These are phyloP conservation scores for Tolypocladium inflatum DNA, from an alignment of 2,329 filamentous ascomycete species.

Conservation along the genomic window DNA sequence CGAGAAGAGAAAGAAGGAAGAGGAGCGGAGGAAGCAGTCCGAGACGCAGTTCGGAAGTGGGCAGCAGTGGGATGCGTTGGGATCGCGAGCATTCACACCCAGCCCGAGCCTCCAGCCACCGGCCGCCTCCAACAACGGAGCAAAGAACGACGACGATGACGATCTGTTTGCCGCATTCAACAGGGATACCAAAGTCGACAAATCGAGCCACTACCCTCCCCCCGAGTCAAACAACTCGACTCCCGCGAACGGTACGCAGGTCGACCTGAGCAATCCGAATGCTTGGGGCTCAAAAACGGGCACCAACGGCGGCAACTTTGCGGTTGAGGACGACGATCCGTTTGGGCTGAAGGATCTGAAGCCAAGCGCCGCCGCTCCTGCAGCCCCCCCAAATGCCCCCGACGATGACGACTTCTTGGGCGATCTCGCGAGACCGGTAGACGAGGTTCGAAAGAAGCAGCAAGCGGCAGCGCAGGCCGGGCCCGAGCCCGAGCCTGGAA, in stretches of 20 bases:
- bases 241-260: conserved; percentile 30
- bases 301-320: conserved; percentile 26
- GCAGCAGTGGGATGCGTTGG: conserved; percentile 68
- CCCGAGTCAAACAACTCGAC: conserved; percentile 32
- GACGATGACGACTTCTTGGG: conserved; percentile 59
- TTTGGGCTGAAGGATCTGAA: conserved; percentile 69
- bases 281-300: conserved; percentile 34
- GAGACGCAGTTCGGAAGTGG: conserved; percentile 71
- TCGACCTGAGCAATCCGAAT: conserved; percentile 44
- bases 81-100: conserved; percentile 37
- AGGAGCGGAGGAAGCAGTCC: conserved; percentile 59
- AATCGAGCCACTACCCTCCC: conserved; percentile 55
- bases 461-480: conserved; percentile 21
- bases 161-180: conserved; percentile 61
- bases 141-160: conserved; percentile 36
- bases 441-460: conserved; percentile 46
- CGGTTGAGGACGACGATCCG: conserved; percentile 72
- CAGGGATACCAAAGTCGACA: conserved; percentile 57
- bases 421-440: conserved; percentile 54
- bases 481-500: conserved; percentile 36
- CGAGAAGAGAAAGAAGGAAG: conserved; percentile 63
- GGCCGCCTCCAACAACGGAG: conserved; percentile 5
- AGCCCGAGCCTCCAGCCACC: conserved; percentile 18
- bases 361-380: conserved; percentile 19
- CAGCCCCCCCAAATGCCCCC: conserved; percentile 15